Conservation (phyloP, 2,329 filamentous ascomycete species). For the Aspergillus sp. region DNA sequence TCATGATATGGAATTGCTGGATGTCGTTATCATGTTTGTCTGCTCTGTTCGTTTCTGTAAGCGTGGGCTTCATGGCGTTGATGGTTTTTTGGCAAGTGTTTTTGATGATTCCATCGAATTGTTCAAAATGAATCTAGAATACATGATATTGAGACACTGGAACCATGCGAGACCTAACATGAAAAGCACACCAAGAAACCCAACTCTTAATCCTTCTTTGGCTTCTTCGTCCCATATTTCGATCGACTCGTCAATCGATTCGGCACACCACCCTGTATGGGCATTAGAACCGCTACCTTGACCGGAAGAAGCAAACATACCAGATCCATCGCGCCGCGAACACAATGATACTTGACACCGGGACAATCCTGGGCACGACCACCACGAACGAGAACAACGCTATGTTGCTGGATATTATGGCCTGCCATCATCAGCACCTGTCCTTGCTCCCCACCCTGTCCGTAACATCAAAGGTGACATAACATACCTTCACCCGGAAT, state of each 20-base stretch:
- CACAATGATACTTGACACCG: conserved; percentile 91
- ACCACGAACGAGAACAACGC: conserved; percentile 89
- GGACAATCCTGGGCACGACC: conserved; percentile 94
- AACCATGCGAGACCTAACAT: too few relatives aligned
- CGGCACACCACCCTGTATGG: conserved; percentile 70
- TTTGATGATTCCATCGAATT: too few relatives aligned
- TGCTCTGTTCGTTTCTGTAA: too few relatives aligned
- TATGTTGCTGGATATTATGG: conserved; percentile 98
- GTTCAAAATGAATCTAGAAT: too few relatives aligned
- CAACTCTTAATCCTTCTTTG: conserved; percentile 58
- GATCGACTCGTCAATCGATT: conserved; percentile 76
- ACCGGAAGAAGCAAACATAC: conserved; percentile 46
- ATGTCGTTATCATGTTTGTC: too few relatives aligned
- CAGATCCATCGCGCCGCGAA: conserved; percentile 85
- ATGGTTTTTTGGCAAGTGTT: too few relatives aligned
- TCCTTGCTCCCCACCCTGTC: not conserved
- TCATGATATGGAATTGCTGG: too few relatives aligned
- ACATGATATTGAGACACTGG: too few relatives aligned
- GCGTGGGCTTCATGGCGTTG: too few relatives aligned
- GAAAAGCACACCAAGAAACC: not conserved
- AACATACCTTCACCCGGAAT: conserved; percentile 76
- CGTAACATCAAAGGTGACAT: not conserved
- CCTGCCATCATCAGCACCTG: conserved; percentile 36
- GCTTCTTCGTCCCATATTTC: conserved; percentile 98
- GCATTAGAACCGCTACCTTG: not conserved